A percentile compares a stretch with the other conserved stretches of the same genome.
Evolutionary conservation across 2,329 filamentous ascomycete species (phyloP).

Genomic region (Penicillium crustosum): DNA sequence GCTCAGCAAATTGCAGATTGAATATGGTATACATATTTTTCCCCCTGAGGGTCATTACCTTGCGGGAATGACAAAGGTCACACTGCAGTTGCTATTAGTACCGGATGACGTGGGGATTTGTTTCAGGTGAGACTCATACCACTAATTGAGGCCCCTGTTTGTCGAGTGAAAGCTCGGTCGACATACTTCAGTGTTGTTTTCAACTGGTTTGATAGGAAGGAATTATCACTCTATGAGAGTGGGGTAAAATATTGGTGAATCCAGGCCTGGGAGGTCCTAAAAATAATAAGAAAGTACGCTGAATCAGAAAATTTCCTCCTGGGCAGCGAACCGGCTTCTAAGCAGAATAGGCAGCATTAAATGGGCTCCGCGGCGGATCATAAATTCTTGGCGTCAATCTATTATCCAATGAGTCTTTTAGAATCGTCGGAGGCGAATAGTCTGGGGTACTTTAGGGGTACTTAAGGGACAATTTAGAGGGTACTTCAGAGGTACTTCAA

Average conservation of each 20-base stretch:
- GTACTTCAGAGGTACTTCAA: background rate
- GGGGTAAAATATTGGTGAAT: background rate
- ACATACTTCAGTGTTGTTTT: background rate
- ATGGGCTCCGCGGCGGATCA: background rate
- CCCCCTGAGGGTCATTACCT: conserved; percentile 6
- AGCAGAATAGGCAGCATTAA: background rate
- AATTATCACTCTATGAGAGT: background rate
- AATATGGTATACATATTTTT: background rate
- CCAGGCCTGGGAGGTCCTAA: background rate
- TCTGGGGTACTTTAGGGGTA: background rate
- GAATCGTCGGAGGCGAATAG: background rate
- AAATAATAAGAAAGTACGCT: background rate
- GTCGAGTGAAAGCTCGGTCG: background rate
- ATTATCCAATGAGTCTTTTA: background rate
- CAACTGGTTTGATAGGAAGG: background rate
- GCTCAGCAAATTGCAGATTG: background rate
- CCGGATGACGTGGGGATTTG: background rate
- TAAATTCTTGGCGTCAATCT: background rate
- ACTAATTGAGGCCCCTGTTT: background rate
- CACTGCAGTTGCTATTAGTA: conserved; percentile 14
- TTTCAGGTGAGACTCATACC: background rate
- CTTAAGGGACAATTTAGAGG: background rate
- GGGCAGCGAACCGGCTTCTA: background rate
- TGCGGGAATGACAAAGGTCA: conserved; percentile 21
- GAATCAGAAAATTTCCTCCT: background rate